phyloP scores from a whole-genome alignment of 139 green algal genomes.

The Chlorella sp. region DNA sequence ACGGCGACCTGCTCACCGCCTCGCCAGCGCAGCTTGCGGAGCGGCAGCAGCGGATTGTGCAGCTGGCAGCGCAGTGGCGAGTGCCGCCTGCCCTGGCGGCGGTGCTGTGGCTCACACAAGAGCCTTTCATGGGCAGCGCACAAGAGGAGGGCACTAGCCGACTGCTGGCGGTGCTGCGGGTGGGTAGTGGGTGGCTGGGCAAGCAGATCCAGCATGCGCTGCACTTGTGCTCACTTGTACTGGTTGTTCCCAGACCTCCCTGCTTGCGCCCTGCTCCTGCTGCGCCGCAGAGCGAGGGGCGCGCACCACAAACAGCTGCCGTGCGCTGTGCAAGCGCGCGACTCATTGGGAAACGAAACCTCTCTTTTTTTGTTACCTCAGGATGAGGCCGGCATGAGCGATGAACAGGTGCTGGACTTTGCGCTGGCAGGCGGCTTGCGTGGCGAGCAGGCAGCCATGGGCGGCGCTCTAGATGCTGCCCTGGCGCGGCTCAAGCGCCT shows the following conservation, averaged over 20 bases:
- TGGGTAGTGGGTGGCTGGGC: neutral
- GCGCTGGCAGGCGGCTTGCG: neutral
- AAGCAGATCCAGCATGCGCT: no score
- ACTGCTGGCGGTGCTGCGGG: neutral
- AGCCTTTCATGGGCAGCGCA: no score
- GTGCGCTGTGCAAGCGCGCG: no score
- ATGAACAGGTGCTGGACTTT: neutral
- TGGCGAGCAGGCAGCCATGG: neutral
- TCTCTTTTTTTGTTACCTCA: no score
- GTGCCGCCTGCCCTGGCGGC: neutral
- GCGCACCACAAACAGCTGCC: no score
- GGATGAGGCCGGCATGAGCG: constrained; percentile 15
- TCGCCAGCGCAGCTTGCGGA: neutral
- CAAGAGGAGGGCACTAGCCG: neutral
- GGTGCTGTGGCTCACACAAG: neutral
- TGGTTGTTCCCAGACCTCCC: no score
- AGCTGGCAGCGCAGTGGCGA: neutral
- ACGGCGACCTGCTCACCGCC: neutral
- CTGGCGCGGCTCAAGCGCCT: constrained; percentile 10
- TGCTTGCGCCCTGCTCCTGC: no score
- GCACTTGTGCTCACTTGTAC: no score
- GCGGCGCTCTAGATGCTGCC: neutral
- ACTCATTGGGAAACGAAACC: no score
- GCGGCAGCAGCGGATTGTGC: neutral
- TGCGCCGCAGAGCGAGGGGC: no score